Conservation (phyloP, 345 rosid genomes). For the Viola odorata region DNA sequence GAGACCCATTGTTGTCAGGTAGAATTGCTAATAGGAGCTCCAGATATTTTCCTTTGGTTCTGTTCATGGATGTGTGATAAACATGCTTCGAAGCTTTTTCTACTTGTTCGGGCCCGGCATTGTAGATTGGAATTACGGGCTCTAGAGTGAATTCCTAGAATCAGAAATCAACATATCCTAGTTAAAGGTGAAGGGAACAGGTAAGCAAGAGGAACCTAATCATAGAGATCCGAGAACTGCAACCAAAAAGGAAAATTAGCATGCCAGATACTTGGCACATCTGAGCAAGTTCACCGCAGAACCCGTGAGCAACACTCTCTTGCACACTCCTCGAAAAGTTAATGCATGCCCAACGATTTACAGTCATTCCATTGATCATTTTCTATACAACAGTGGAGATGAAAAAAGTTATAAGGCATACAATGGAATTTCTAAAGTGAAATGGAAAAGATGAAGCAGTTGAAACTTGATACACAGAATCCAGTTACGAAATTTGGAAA, state of each 20-base stretch:
- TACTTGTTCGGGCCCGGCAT: slow-evolving; percentile 91
- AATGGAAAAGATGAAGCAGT: not conserved
- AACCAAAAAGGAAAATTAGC: slow-evolving; percentile 34
- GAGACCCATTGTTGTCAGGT: slow-evolving; percentile 17
- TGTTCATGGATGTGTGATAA: slow-evolving; percentile 26
- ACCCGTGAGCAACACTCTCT: slow-evolving; percentile 85
- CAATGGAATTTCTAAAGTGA: not conserved
- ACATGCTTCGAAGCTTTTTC: slow-evolving; percentile 92
- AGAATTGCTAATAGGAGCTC: slow-evolving; percentile 87
- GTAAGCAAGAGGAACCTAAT: not conserved
- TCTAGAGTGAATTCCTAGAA: slow-evolving; percentile 85
- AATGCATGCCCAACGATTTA: slow-evolving; percentile 90
- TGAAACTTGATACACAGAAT: not conserved
- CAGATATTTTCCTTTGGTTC: slow-evolving; percentile 89
- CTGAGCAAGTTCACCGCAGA: slow-evolving; percentile 62
- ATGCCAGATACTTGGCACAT: slow-evolving; percentile 59
- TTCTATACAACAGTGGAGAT: slow-evolving; percentile 39
- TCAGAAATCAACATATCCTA: slow-evolving; percentile 4
- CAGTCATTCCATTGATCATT: slow-evolving; percentile 98
- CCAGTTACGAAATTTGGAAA: too few relatives aligned
- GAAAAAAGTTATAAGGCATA: slow-evolving; percentile 9
- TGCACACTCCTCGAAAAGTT: slow-evolving; percentile 93
- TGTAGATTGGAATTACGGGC: slow-evolving; percentile 83
- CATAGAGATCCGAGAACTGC: not conserved
- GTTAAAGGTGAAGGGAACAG: too few relatives aligned